Evolutionary conservation across 2,329 filamentous ascomycete species (phyloP).

Genomic region (Penicillium corylophilum): DNA sequence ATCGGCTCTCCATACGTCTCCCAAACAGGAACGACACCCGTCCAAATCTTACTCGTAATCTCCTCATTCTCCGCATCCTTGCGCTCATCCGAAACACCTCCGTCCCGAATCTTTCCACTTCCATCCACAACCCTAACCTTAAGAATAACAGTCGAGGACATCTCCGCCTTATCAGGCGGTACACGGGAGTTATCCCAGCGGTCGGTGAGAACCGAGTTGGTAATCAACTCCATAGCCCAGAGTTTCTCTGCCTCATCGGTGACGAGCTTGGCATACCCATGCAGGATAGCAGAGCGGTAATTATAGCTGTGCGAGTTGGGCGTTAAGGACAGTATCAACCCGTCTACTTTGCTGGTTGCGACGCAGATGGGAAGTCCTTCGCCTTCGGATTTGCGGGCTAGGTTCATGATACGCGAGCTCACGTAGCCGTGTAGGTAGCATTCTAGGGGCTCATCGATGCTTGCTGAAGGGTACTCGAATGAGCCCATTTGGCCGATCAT

Average conservation of each 20-base stretch:
- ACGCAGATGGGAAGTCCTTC: slow-evolving; percentile 69
- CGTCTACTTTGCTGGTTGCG: slow-evolving; percentile 73
- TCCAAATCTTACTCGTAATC: slow-evolving; percentile 55
- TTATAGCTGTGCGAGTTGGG: slow-evolving; percentile 82
- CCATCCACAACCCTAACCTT: slow-evolving; percentile 67
- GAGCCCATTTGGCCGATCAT: slow-evolving; percentile 85
- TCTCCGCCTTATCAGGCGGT: slow-evolving; percentile 70
- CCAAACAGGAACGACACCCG: slow-evolving; percentile 64
- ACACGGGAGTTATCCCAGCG: slow-evolving; percentile 69
- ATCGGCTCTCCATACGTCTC: slow-evolving; percentile 64
- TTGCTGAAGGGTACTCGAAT: slow-evolving; percentile 62
- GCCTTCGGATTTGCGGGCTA: slow-evolving; percentile 49
- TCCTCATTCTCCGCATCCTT: slow-evolving; percentile 52
- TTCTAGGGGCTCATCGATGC: slow-evolving; percentile 64
- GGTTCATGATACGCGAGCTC: slow-evolving; percentile 71
- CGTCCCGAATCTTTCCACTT: slow-evolving; percentile 71
- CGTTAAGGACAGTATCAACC: slow-evolving; percentile 74
- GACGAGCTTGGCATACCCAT: slow-evolving; percentile 70
- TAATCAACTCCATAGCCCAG: slow-evolving; percentile 77
- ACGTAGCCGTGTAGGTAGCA: slow-evolving; percentile 85
- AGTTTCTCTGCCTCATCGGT: slow-evolving; percentile 67
- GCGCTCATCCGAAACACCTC: slow-evolving; percentile 61
- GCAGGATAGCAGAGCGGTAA: slow-evolving; percentile 77
- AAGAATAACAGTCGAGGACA: slow-evolving; percentile 72
- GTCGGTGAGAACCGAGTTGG: slow-evolving; percentile 66